A percentile compares a stretch with the other conserved stretches of the same genome.
Conservation (phyloP, 306 rosid species). For the Abrus precatorius region DNA sequence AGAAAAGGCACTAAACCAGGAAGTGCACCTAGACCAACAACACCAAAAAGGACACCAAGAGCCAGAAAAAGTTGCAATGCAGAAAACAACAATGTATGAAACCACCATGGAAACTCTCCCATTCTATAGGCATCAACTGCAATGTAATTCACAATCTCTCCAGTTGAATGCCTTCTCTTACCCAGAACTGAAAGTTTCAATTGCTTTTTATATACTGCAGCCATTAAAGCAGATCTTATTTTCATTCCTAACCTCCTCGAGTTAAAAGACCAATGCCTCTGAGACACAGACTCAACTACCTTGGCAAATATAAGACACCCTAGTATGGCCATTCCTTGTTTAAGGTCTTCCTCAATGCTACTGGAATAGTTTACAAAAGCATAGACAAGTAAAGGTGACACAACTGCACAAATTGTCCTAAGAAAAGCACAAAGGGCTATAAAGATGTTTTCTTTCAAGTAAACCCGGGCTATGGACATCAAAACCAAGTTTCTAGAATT, state of each 20-base stretch:
- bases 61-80: constrained; percentile 55
- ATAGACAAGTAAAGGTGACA: constrained; percentile 68
- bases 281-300: constrained; percentile 63
- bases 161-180: constrained; percentile 69
- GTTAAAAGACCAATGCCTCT: constrained; percentile 67
- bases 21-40: constrained; percentile 72
- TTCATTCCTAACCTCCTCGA: constrained; percentile 74
- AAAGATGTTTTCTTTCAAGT: constrained; percentile 59
- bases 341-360: constrained; percentile 5
- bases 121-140: constrained; percentile 77
- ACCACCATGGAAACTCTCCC: constrained; percentile 87
- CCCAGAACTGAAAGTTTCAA: constrained; percentile 63
- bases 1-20: constrained; percentile 65
- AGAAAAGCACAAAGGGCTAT: constrained; percentile 58
- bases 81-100: constrained; percentile 56
- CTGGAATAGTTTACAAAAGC: constrained; percentile 64
- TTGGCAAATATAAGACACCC: constrained; percentile 57
- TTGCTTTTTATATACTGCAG: constrained; percentile 70
- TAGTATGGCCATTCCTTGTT: constrained; percentile 56
- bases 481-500: constrained; percentile 55
- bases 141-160: constrained; percentile 75
- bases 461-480: constrained; percentile 50
- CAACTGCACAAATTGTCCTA: constrained; percentile 54
- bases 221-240: constrained; percentile 74
- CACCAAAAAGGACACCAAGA: constrained; percentile 59